A percentile compares a stretch with the other conserved stretches of the same genome.
These are phyloP conservation scores for Castanopsis chinensis DNA, from an alignment of 306 rosid genomes.

Conservation along the genomic window DNA sequence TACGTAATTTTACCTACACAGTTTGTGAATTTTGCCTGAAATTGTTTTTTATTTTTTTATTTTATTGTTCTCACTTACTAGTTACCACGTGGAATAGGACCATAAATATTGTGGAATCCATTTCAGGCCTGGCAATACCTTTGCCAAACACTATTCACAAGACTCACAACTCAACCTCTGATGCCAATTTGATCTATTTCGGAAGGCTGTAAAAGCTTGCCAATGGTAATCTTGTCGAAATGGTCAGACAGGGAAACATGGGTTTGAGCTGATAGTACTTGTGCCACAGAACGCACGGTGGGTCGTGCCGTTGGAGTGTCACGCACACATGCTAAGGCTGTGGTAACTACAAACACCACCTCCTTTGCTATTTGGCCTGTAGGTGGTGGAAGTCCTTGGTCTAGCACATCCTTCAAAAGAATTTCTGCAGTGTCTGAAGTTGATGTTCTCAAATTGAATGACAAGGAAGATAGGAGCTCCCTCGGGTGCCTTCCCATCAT, in stretches of 20 bases:
- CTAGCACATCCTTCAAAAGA: constrained; percentile 53
- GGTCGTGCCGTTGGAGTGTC: constrained; percentile 52
- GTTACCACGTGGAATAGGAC: not conserved
- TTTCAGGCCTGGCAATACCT: not conserved
- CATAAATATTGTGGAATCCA: not conserved
- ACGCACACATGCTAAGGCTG: constrained; percentile 53
- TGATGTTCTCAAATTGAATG: constrained; percentile 14
- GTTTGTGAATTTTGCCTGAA: too few relatives aligned
- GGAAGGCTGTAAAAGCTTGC: constrained; percentile 24
- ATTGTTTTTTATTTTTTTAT: too few relatives aligned
- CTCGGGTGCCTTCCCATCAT: constrained; percentile 73
- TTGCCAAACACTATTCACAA: not conserved
- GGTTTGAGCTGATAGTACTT: constrained; percentile 39
- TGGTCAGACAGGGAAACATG: constrained; percentile 31
- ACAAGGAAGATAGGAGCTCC: constrained; percentile 35
- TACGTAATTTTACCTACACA: too few relatives aligned
- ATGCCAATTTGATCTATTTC: constrained; percentile 22
- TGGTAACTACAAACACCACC: constrained; percentile 36
- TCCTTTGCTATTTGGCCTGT: constrained; percentile 34
- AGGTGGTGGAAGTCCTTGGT: constrained; percentile 57
- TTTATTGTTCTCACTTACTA: not conserved
- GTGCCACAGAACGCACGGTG: constrained; percentile 61
- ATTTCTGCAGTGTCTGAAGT: constrained; percentile 18
- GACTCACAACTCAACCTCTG: not conserved
- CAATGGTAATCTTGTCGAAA: constrained; percentile 33